These are phyloP conservation scores for Turritis glabra DNA, from an alignment of 345 rosid genomes.

Conservation along the genomic window DNA sequence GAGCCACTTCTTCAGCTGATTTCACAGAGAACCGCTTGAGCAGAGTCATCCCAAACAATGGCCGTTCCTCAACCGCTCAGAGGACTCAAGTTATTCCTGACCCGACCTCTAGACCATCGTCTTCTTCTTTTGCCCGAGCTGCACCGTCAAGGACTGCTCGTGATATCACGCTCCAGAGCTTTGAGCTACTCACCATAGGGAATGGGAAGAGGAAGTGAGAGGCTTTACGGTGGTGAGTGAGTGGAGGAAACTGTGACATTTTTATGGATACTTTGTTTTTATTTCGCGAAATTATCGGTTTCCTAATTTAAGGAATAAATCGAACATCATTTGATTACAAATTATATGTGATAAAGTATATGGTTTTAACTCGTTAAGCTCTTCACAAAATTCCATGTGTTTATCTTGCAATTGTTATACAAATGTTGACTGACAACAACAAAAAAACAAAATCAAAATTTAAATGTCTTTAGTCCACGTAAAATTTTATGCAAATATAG, in stretches of 20 bases:
- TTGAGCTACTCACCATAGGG: conserved; percentile 78
- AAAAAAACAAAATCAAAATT: too few relatives aligned
- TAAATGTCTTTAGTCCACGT: too few relatives aligned
- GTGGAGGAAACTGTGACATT: conserved; percentile 23
- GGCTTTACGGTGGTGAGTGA: not conserved
- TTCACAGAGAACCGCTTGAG: conserved; percentile 67
- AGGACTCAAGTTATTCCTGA: conserved; percentile 72
- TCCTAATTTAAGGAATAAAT: conserved; percentile 32
- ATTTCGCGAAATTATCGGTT: conserved; percentile 14
- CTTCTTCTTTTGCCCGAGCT: conserved; percentile 64
- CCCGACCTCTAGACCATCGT: conserved; percentile 45
- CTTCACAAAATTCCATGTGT: not conserved
- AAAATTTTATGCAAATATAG: too few relatives aligned
- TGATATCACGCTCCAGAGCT: conserved; percentile 66
- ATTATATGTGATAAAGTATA: conserved; percentile 30
- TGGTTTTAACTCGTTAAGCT: not conserved
- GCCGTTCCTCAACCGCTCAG: conserved; percentile 65
- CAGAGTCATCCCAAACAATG: conserved; percentile 64
- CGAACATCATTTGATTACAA: conserved; percentile 26
- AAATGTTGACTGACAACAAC: too few relatives aligned
- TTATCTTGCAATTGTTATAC: not conserved
- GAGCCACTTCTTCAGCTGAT: conserved; percentile 82
- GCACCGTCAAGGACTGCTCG: conserved; percentile 54
- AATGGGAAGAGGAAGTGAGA: conserved; percentile 48
- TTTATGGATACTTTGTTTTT: conserved; percentile 22